phyloP scores from a whole-genome alignment of 306 rosid species.

The Hippophae gyantsensis region DNA sequence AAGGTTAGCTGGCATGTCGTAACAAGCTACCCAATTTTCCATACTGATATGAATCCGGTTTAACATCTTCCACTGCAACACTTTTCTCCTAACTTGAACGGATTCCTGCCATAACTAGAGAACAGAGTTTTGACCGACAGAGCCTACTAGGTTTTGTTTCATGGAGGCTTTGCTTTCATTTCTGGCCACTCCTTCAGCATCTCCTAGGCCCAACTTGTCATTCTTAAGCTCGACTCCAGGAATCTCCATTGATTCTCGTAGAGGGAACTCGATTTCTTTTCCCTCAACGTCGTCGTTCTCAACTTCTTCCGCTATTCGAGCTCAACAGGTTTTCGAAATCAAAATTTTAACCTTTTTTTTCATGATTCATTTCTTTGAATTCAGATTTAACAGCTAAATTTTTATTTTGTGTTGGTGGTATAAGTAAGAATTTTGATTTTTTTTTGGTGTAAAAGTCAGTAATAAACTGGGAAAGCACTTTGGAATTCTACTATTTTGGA shows the following conservation, averaged over 20 bases:
- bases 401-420: too few relatives aligned
- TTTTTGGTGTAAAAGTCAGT: too few relatives aligned
- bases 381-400: too few relatives aligned
- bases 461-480: not conserved
- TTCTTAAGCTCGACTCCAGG: conserved; percentile 15
- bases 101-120: not conserved
- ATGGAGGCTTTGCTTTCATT: conserved; percentile 56
- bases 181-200: conserved; percentile 22
- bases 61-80: too few relatives aligned
- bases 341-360: not conserved
- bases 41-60: too few relatives aligned
- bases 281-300: conserved; percentile 25
- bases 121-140: not conserved
- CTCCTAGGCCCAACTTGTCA: conserved; percentile 25
- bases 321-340: conserved; percentile 27
- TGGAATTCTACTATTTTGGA: not conserved
- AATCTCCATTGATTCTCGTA: conserved; percentile 13
- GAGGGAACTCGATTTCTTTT: conserved; percentile 24
- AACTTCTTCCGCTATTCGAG: conserved; percentile 22
- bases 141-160: not conserved
- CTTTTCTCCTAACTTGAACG: too few relatives aligned
- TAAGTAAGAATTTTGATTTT: too few relatives aligned
- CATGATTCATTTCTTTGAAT: not conserved
- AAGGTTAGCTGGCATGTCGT: too few relatives aligned
- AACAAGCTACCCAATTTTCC: too few relatives aligned